These are phyloP conservation scores for Fusarium odoratissimum DNA, from an alignment of 2,329 filamentous ascomycete species.

Conservation along the genomic window DNA sequence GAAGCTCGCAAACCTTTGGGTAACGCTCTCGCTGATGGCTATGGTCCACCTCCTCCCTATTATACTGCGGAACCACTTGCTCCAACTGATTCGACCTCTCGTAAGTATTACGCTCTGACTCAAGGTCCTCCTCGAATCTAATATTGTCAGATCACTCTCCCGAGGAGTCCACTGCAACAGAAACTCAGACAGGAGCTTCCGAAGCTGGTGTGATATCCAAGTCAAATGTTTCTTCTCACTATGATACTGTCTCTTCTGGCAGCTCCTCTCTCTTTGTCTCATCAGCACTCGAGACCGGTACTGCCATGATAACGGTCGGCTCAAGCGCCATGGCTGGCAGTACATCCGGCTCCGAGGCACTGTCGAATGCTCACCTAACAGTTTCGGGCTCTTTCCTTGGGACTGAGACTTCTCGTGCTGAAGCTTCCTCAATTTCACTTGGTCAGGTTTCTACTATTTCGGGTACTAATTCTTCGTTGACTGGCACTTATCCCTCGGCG, in stretches of 20 bases:
- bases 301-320: constrained; percentile 19
- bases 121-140: neutral
- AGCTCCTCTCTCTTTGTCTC: constrained; percentile 7
- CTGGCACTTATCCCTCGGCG: neutral
- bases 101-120: constrained; percentile 16
- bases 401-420: neutral
- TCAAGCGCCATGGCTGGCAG: constrained; percentile 37
- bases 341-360: constrained; percentile 15
- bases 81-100: neutral
- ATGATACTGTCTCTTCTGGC: neutral
- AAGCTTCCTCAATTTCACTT: neutral
- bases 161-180: constrained; percentile 1
- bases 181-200: neutral
- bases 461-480: neutral
- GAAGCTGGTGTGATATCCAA: neutral
- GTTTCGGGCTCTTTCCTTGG: neutral
- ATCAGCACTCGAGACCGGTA: neutral
- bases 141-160: constrained; percentile 24
- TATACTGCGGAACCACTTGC: constrained; percentile 22
- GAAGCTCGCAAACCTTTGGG: constrained; percentile 14
- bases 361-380: constrained; percentile 7
- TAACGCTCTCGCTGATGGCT: constrained; percentile 28
- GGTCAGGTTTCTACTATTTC: neutral
- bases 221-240: neutral
- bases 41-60: constrained; percentile 42